Percentiles rank a stretch among this genome's conserved stretches.
phyloP scores from a whole-genome alignment of 306 rosid species.

The Lupinus albus region DNA sequence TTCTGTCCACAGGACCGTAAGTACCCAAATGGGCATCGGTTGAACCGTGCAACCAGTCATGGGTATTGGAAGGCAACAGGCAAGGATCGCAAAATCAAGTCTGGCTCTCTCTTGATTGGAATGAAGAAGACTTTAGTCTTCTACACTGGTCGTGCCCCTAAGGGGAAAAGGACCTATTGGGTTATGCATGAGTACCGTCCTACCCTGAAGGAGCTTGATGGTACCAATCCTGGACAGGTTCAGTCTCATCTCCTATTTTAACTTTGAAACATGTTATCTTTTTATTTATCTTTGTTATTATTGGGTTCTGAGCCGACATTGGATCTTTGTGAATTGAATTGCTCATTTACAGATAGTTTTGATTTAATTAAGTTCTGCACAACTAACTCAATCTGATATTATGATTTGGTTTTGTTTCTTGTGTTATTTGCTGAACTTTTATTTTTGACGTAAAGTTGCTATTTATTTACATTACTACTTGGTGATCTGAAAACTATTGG shows the following conservation, averaged over 20 bases:
- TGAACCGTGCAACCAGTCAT: conserved; percentile 76
- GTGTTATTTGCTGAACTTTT: too few species aligned
- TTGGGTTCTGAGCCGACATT: conserved; percentile 1
- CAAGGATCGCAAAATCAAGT: conserved; percentile 86
- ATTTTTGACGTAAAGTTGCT: neutral
- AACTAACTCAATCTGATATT: too few species aligned
- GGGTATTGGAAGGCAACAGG: conserved; percentile 99
- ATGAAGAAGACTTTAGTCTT: conserved; percentile 97
- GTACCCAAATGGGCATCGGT: conserved; percentile 89
- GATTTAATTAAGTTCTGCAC: too few species aligned
- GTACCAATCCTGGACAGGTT: conserved; percentile 97
- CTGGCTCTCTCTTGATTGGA: conserved; percentile 71
- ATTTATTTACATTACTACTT: neutral
- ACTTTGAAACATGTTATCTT: neutral
- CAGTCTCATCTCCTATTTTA: conserved; percentile 19
- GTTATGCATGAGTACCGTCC: conserved; percentile 98
- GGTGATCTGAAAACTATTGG: neutral
- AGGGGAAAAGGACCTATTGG: conserved; percentile 86
- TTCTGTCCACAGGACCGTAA: conserved; percentile 95
- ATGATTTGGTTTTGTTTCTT: too few species aligned
- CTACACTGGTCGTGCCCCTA: conserved; percentile 92
- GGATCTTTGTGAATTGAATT: neutral
- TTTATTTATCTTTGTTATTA: conserved; percentile 13
- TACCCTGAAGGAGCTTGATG: conserved; percentile 81
- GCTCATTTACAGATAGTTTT: neutral